Base-by-base conservation (phyloP, 2,329 filamentous ascomycete species). In the Juglanconis sp. region DNA sequence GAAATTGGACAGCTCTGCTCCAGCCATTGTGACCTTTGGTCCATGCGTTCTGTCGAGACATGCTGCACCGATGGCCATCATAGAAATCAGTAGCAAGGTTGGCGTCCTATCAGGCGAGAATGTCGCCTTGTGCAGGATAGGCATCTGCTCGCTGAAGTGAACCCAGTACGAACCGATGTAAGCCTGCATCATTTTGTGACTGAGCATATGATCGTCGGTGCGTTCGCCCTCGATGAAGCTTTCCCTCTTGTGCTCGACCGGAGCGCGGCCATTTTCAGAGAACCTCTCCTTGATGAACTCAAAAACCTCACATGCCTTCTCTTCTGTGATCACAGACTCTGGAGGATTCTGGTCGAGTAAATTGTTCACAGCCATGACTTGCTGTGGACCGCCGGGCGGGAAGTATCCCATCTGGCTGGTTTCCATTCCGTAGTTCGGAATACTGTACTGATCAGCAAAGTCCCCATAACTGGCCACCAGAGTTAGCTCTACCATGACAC, bases 141-240 rank as follows among this genome's bases (percentile, higher is more conserved):
- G 95, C 64, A 98, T 82, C 72, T 98, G 95, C 57, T 93, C 89
- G 72, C 95, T 96, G 69, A 97, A 96, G 72, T 97, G 90, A 56
- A 90, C 82, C 95, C 95, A 99, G 73, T 96, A 99, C 2, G 92
- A 96, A 10, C 87, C 85, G 65, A 96, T 92, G 70, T 97, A 98
- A 3, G 88, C 89, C 74, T 97, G 92, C 90, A 98, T 96, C 91
- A 96, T 97, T 68, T 89, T 87, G 68, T 93, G 81, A 72, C 94
- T 96, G 63, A 98, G 78, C 78, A 88, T 82, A 62, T 88, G 85
- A 31, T 85, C 81, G 36, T 85, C 77, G 54, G 87, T 85, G 56
- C 89, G 85, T 68, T 96, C 87, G 13, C 93, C 94, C 34, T 92
- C 87, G 59, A 96, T 77, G 32, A 97, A 84, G 53, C 82, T 84